These are phyloP conservation scores for Pseudopediastrum boryanum DNA, from an alignment of 139 green algal genomes.

Conservation along the genomic window DNA sequence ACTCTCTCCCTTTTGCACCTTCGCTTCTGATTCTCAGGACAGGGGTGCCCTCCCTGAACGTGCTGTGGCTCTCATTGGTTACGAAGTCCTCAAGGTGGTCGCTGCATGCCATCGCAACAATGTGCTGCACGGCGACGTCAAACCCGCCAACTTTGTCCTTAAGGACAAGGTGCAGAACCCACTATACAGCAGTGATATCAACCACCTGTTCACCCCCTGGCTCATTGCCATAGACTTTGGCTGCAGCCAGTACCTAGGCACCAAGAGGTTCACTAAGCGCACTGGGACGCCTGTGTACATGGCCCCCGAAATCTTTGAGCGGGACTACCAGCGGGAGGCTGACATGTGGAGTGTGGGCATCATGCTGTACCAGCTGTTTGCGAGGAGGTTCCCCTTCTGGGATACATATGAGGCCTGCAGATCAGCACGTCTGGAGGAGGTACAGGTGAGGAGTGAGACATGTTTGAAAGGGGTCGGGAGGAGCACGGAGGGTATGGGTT, in stretches of 20 bases:
- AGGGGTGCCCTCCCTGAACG: constrained; percentile 32
- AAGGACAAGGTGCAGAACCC: constrained; percentile 26
- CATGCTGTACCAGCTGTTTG: constrained; percentile 77
- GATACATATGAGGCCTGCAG: constrained; percentile 37
- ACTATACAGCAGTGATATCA: constrained; percentile 36
- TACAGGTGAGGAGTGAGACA: no score
- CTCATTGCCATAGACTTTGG: constrained; percentile 68
- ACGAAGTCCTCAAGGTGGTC: constrained; percentile 48
- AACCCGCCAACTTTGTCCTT: constrained; percentile 47
- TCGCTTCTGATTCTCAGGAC: constrained; percentile 1
- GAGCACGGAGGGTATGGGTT: no score
- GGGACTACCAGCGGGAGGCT: constrained; percentile 68
- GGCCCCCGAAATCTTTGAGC: constrained; percentile 83
- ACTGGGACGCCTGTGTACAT: constrained; percentile 86
- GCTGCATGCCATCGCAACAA: constrained; percentile 47
- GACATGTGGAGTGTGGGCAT: constrained; percentile 87
- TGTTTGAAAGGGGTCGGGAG: no score
- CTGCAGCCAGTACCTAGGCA: constrained; percentile 52
- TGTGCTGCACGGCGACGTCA: constrained; percentile 48
- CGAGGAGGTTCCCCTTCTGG: constrained; percentile 65
- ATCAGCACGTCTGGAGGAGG: no score
- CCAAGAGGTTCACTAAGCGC: constrained; percentile 52
- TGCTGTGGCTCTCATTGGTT: constrained; percentile 40
- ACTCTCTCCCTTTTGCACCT: no score
- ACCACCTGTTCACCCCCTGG: constrained; percentile 44